A percentile compares a stretch with the other conserved stretches of the same genome.
Conservation (phyloP, 257 asterid species). For the Gentiana macrophylla region DNA sequence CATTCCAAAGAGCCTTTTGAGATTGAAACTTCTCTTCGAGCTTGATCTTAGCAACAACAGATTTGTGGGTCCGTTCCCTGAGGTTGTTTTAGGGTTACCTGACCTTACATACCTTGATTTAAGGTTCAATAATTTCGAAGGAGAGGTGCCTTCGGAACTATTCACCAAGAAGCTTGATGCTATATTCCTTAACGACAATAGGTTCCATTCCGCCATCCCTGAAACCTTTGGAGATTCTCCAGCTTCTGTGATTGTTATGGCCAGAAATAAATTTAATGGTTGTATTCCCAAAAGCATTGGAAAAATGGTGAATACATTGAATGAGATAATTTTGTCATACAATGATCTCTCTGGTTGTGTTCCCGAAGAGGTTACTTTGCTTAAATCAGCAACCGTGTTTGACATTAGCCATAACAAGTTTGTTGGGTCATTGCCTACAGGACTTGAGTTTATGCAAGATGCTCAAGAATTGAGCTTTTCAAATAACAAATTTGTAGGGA, state of each 20-base stretch:
- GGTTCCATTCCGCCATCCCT: conserved; percentile 43
- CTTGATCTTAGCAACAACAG: conserved; percentile 87
- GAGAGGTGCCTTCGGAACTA: conserved; percentile 38
- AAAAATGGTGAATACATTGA: conserved; percentile 44
- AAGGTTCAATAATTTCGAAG: conserved; percentile 78
- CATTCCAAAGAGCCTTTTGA: conserved; percentile 41
- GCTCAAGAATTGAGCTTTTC: conserved; percentile 29
- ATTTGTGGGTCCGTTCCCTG: conserved; percentile 69
- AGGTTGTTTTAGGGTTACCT: conserved; percentile 41
- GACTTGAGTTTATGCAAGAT: conserved; percentile 35
- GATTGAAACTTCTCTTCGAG: conserved; percentile 40
- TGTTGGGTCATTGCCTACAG: conserved; percentile 46
- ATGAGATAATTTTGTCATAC: conserved; percentile 34
- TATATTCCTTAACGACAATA: conserved; percentile 50
- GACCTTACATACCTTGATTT: conserved; percentile 59
- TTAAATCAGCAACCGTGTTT: conserved; percentile 32
- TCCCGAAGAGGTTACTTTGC: conserved; percentile 54
- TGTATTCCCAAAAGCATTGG: conserved; percentile 71
- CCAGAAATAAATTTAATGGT: conserved; percentile 47
- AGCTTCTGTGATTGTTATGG: conserved; percentile 49
- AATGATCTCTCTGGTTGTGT: conserved; percentile 64
- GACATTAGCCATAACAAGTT: conserved; percentile 48
- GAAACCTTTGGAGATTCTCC: conserved; percentile 63
- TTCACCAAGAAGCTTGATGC: conserved; percentile 42
- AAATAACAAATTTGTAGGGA: conserved; percentile 33